Percentiles rank a stretch among this genome's conserved stretches.
These are phyloP conservation scores for Apiotrichum porosum DNA, from an alignment of 1,284 basidiomycete species.

Conservation along the genomic window DNA sequence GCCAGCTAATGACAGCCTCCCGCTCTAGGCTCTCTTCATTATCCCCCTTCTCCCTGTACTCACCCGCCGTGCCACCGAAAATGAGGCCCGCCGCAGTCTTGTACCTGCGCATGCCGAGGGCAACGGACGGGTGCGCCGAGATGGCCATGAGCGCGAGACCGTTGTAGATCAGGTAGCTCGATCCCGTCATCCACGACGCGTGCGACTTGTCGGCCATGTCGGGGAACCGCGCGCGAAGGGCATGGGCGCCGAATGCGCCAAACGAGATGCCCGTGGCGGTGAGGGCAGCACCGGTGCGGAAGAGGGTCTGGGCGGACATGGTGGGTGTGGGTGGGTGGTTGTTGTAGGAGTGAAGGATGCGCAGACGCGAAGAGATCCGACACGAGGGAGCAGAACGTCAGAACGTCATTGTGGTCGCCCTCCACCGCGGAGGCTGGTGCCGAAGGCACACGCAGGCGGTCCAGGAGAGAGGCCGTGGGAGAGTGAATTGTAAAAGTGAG, in stretches of 20 bases:
- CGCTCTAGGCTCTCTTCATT: not conserved
- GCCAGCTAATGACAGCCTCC: not conserved
- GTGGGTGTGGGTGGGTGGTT: not conserved
- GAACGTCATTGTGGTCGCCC: no score
- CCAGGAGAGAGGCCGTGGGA: no score
- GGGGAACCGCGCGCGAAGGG: constrained; percentile 39
- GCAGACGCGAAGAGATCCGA: no score
- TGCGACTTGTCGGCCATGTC: constrained; percentile 34
- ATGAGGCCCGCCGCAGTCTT: constrained; percentile 64
- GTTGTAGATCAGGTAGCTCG: constrained; percentile 58
- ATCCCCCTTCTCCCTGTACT: not conserved
- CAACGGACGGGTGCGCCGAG: constrained; percentile 66
- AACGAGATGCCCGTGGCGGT: constrained; percentile 44
- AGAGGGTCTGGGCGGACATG: constrained; percentile 19
- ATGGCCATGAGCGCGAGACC: constrained; percentile 67
- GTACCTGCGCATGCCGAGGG: constrained; percentile 48
- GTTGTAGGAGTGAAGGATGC: no score
- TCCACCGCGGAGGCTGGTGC: no score
- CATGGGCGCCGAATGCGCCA: constrained; percentile 48
- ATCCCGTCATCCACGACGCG: constrained; percentile 41
- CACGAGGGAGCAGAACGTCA: no score
- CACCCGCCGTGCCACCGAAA: constrained; percentile 57
- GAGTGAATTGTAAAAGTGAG: no score
- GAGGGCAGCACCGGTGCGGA: constrained; percentile 35
- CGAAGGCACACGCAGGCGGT: no score